These are phyloP conservation scores for Darksidea phi DNA, from an alignment of 495 filamentous ascomycete genomes.

Conservation along the genomic window DNA sequence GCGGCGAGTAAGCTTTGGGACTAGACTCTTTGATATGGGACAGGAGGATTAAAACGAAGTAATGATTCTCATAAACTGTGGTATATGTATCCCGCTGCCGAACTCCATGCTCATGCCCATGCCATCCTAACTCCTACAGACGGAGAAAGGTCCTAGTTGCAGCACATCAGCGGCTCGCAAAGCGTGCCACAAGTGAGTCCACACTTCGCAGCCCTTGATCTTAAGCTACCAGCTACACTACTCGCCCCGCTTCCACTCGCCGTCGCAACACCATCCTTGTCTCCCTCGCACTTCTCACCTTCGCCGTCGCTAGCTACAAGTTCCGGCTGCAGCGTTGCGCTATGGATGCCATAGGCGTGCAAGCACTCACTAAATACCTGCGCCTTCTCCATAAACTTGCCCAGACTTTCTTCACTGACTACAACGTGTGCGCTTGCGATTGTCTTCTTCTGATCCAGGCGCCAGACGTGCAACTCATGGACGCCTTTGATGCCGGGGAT, in stretches of 20 bases:
- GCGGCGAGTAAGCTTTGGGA: slow-evolving; percentile 27
- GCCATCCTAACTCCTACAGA: too few species aligned
- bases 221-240: slow-evolving; percentile 17
- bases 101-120: too few species aligned
- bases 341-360: slow-evolving; percentile 55
- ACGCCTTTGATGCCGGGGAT: slow-evolving; percentile 49
- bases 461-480: slow-evolving; percentile 57
- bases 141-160: slow-evolving; percentile 12
- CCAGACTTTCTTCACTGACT: slow-evolving; percentile 44
- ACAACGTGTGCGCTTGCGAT: slow-evolving; percentile 54
- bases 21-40: too few species aligned
- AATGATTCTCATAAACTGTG: too few species aligned
- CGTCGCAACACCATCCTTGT: not conserved
- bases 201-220: slow-evolving; percentile 25
- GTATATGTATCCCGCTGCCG: too few species aligned
- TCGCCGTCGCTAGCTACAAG: slow-evolving; percentile 14
- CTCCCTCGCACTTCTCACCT: not conserved
- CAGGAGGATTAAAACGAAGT: too few species aligned
- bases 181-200: slow-evolving; percentile 27
- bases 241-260: not conserved
- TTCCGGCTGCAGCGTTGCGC: slow-evolving; percentile 54
- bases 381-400: slow-evolving; percentile 45
- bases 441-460: slow-evolving; percentile 51
- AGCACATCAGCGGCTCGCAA: slow-evolving; percentile 34
- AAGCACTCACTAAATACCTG: slow-evolving; percentile 52